Conservation (phyloP, 2,329 filamentous ascomycete species). For the Cladophialophora carrionii region DNA sequence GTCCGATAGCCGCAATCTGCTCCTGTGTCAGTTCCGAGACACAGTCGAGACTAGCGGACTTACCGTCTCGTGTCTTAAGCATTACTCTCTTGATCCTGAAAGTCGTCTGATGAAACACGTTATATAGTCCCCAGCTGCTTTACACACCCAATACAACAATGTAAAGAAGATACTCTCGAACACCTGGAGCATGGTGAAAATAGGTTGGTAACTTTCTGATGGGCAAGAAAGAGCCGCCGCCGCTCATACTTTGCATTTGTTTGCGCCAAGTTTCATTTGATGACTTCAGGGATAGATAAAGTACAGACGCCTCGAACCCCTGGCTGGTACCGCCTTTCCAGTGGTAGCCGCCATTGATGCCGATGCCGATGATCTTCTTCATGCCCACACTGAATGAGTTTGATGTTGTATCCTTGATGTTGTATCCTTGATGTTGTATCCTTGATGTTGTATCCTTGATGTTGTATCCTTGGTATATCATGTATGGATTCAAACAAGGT, state of each 20-base stretch:
- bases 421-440: background rate
- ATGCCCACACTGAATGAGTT: slow-evolving; percentile 16
- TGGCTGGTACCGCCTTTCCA: slow-evolving; percentile 19
- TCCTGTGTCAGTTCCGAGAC: background rate
- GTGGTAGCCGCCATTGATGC: slow-evolving; percentile 16
- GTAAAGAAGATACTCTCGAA: too few species aligned
- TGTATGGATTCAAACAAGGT: background rate
- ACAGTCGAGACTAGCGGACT: background rate
- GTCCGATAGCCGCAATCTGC: slow-evolving; percentile 25
- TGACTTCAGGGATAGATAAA: too few species aligned
- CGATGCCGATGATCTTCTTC: slow-evolving; percentile 1
- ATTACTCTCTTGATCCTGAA: too few species aligned
- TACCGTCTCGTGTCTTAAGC: slow-evolving; percentile 5
- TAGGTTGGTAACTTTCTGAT: too few species aligned
- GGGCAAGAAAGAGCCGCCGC: too few species aligned
- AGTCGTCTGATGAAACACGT: too few species aligned
- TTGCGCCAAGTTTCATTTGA: too few species aligned
- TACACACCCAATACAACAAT: too few species aligned
- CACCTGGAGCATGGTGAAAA: too few species aligned
- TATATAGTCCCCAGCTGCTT: too few species aligned
- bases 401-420: background rate
- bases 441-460: background rate
- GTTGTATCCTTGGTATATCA: background rate
- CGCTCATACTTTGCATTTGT: too few species aligned
- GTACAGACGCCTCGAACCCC: slow-evolving; percentile 16